phyloP scores from a whole-genome alignment of 1,284 basidiomycete genomes.

The Puccinia horiana region DNA sequence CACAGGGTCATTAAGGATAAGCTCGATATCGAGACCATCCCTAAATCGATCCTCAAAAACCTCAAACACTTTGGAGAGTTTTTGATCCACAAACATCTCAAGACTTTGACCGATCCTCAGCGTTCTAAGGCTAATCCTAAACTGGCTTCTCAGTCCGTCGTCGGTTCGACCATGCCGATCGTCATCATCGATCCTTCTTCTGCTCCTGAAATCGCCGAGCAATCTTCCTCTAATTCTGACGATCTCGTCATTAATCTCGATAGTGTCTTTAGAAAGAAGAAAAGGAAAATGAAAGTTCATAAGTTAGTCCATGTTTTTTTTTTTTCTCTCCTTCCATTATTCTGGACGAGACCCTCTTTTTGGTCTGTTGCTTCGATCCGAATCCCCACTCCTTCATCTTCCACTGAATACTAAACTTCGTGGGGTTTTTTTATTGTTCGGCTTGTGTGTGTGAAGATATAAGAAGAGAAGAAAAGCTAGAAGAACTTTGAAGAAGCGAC shows the following conservation, averaged over 20 bases:
- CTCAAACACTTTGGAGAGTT: conserved; percentile 36
- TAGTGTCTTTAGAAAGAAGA: conserved; percentile 37
- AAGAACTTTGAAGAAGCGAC: conserved; percentile 30
- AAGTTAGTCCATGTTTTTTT: conserved; percentile 6
- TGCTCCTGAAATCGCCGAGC: not conserved
- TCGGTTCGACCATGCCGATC: not conserved
- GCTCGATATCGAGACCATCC: not conserved
- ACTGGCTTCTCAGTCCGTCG: not conserved
- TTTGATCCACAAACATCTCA: conserved; percentile 19
- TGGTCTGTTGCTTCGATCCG: too few species aligned
- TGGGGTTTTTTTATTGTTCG: not conserved
- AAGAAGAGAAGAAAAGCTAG: conserved; percentile 49
- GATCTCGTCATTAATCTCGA: conserved; percentile 1
- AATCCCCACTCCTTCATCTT: not conserved
- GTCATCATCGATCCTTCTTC: conserved; percentile 18
- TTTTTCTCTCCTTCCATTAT: not conserved
- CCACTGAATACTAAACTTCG: not conserved
- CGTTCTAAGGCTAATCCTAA: not conserved
- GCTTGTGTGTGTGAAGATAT: conserved; percentile 19
- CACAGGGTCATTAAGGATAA: conserved; percentile 14
- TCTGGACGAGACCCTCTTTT: too few species aligned
- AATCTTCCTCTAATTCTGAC: not conserved
- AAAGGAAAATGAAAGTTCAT: conserved; percentile 46
- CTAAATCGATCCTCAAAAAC: conserved; percentile 1
- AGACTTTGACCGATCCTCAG: not conserved